Percentiles rank a stretch among this genome's conserved stretches.
Conservation (phyloP, 371 early-diverging fungal genomes). For the Paraphysoderma sedebokerense region DNA sequence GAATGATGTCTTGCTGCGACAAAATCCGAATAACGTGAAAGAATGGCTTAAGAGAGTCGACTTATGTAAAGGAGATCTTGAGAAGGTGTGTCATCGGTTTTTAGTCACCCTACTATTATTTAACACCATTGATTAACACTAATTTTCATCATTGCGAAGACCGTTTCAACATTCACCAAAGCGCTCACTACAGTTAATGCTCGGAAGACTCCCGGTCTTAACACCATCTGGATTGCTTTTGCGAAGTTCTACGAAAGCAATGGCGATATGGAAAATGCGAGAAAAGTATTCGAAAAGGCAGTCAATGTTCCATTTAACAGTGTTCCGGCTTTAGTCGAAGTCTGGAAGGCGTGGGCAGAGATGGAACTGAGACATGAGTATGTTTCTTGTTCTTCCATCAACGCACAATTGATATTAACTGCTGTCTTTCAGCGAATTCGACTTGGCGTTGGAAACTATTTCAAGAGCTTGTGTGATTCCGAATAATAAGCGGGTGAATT, state of each 20-base stretch:
- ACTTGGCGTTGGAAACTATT: too few relatives aligned
- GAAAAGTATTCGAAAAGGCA: slow-evolving; percentile 71
- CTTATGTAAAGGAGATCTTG: too few relatives aligned
- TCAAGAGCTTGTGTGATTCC: too few relatives aligned
- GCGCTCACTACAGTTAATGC: slow-evolving; percentile 64
- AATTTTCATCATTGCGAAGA: too few relatives aligned
- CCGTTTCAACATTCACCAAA: slow-evolving; percentile 55
- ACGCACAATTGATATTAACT: too few relatives aligned
- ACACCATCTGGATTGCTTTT: slow-evolving; percentile 69
- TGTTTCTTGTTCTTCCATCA: slow-evolving; percentile 10
- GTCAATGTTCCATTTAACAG: slow-evolving; percentile 44
- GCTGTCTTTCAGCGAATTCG: too few relatives aligned
- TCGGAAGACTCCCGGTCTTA: slow-evolving; percentile 56
- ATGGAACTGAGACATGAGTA: slow-evolving; percentile 65
- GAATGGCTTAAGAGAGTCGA: slow-evolving; percentile 88
- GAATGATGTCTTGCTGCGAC: slow-evolving; percentile 80
- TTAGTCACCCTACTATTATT: too few relatives aligned
- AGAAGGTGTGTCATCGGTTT: too few relatives aligned
- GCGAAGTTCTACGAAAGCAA: slow-evolving; percentile 61
- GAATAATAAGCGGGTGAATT: too few relatives aligned
- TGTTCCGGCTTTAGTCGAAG: slow-evolving; percentile 69
- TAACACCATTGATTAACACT: too few relatives aligned
- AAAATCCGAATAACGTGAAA: slow-evolving; percentile 76
- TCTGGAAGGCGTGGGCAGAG: slow-evolving; percentile 90
- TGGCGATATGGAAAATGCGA: slow-evolving; percentile 38